Evolutionary conservation across 805 yeast species (phyloP).

Genomic region (Ogataea nitratoaversa): DNA sequence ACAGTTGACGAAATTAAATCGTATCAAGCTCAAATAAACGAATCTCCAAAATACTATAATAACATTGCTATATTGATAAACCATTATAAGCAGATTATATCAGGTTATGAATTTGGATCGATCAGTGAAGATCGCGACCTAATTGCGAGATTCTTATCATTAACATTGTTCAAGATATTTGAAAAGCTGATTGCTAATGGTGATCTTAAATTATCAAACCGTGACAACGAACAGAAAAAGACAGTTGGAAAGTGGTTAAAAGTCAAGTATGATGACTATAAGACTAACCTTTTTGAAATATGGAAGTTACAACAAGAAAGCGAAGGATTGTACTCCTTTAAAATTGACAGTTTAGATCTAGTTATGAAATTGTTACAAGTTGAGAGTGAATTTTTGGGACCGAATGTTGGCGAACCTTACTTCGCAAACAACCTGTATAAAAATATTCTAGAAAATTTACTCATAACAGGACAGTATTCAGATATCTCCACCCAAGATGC

Average conservation of each 20-base stretch:
- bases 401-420: conserved; percentile 48
- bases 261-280: conserved; percentile 52
- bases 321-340: conserved; percentile 38
- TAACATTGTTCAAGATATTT: conserved; percentile 44
- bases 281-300: conserved; percentile 38
- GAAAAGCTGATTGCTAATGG: conserved; percentile 42
- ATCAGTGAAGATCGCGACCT: conserved; percentile 21
- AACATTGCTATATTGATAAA: conserved; percentile 45
- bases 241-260: conserved; percentile 60
- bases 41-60: conserved; percentile 51
- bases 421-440: conserved; percentile 58
- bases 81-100: conserved; percentile 29
- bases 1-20: conserved; percentile 24
- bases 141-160: conserved; percentile 35
- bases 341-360: conserved; percentile 50
- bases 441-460: conserved; percentile 30
- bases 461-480: conserved; percentile 32
- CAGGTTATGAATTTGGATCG: conserved; percentile 11
- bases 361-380: conserved; percentile 50
- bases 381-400: conserved; percentile 52
- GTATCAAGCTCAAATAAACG: conserved; percentile 29
- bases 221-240: conserved; percentile 39
- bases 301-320: conserved; percentile 37
- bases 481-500: conserved; percentile 43
- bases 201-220: conserved; percentile 32